Conservation (phyloP, 1,284 basidiomycete genomes). For the Trichosporon sp. region DNA sequence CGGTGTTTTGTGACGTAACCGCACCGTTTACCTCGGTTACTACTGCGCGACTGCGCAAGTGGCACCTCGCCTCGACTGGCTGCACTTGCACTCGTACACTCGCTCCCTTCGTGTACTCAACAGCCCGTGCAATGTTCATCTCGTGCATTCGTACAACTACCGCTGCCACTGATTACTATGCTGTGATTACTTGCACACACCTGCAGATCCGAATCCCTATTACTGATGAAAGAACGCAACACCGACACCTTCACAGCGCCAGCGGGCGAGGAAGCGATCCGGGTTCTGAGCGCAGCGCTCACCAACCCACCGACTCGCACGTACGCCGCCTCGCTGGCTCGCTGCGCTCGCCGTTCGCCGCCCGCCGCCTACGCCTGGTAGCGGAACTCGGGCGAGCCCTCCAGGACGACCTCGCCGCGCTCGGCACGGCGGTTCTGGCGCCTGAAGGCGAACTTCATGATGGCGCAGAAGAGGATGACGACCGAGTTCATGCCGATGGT, state of each 20-base stretch:
- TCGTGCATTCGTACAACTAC: not conserved
- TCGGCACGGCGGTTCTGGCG: slow-evolving; percentile 17
- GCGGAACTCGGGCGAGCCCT: slow-evolving; percentile 11
- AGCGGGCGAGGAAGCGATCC: too few species aligned
- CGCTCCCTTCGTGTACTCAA: not conserved
- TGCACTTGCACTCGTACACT: not conserved
- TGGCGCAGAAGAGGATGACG: not conserved
- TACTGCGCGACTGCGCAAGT: not conserved
- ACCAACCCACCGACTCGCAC: too few species aligned
- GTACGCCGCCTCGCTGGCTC: too few species aligned
- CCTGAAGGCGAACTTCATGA: slow-evolving; percentile 11
- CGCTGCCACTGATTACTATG: not conserved
- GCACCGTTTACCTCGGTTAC: not conserved
- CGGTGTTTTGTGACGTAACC: not conserved
- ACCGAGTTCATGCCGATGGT: slow-evolving; percentile 14
- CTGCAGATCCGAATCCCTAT: not conserved
- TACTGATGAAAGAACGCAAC: not conserved
- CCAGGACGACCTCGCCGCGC: slow-evolving; percentile 8
- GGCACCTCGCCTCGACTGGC: too few species aligned
- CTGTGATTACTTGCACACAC: not conserved
- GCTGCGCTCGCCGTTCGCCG: not conserved
- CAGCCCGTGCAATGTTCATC: not conserved
- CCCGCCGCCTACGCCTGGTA: slow-evolving; percentile 14
- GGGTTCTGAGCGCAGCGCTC: too few species aligned
- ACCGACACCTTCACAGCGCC: too few species aligned